Base-by-base conservation (phyloP, 306 rosid genomes). In the Cicer arietinum region DNA sequence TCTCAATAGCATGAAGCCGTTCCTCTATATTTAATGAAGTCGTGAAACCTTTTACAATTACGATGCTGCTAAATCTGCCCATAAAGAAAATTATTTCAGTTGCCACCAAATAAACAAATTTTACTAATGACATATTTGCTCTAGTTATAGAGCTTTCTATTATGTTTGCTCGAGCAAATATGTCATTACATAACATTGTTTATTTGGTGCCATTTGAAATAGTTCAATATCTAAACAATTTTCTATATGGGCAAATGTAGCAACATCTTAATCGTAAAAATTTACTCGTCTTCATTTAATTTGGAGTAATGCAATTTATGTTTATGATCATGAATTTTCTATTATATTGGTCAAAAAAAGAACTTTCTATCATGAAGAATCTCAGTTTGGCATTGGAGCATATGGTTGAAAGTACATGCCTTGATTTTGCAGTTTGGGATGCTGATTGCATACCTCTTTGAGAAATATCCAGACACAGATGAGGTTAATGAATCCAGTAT, bases 371-470 rank as follows among this genome's bases (percentile, higher is more conserved):
- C 11, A 8, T 30, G 25, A 47, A 69, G 35, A 7, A 53, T 79
- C 47, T 52, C 71, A 64, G 18, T 58, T 76, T 77, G 66, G 20
- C 65, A 58, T 37, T 35, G 35, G 57, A 45, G 30, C 74, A 77
- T 74, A 13, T 64, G 35, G 72, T 81, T 80, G 17, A 80, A 41
- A 60, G 4, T 77, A 10, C 53, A 48, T 35, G 45, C 67, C 46
- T 76, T 69, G 52, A 67, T 57, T 68, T 85, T 89, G 86, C 92
- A 94, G 97, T 94, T 91, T 46, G 98, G 97, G 11, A 94, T 94
- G 98, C 82, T 94, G 85, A 90, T 94, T 39, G 94, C 91, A 78
- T 89, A 72, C 84, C 97, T 91, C 69, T 94, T 87, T 67, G 94
- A 91, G 67, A 88, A 76, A 13, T 88, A 79, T 83, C 94, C 98